phyloP scores from a whole-genome alignment of 805 yeast species.

The Candida hispaniensis region DNA sequence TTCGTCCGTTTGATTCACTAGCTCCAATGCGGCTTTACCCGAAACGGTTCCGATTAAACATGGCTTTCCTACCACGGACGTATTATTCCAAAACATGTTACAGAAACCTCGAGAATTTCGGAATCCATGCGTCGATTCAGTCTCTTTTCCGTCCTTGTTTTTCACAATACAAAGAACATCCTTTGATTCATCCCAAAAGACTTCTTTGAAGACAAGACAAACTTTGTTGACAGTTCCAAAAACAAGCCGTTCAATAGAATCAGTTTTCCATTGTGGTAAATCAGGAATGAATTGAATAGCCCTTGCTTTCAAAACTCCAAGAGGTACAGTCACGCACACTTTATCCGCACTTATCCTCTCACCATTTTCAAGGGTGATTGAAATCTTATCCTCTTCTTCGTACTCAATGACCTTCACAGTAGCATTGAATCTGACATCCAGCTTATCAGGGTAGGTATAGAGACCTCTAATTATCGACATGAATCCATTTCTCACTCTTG shows the following conservation, averaged over 20 bases:
- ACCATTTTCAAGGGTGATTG: constrained; percentile 31
- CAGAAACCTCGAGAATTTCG: constrained; percentile 29
- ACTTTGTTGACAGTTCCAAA: constrained; percentile 34
- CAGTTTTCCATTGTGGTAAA: constrained; percentile 33
- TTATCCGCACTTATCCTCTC: constrained; percentile 34
- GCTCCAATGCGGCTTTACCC: constrained; percentile 31
- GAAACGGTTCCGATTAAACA: constrained; percentile 32
- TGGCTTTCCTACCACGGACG: constrained; percentile 30
- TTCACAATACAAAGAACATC: constrained; percentile 28
- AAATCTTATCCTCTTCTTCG: constrained; percentile 26
- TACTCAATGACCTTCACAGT: constrained; percentile 32
- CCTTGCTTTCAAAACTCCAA: constrained; percentile 33
- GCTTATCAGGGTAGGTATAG: constrained; percentile 30
- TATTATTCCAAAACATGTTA: constrained; percentile 32
- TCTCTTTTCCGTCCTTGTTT: constrained; percentile 20
- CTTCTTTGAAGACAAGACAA: constrained; percentile 29
- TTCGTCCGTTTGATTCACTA: constrained; percentile 28
- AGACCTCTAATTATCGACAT: constrained; percentile 30
- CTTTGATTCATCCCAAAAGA: constrained; percentile 32
- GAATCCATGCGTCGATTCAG: constrained; percentile 21
- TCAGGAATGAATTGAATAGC: constrained; percentile 34
- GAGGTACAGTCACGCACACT: constrained; percentile 32
- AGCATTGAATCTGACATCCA: constrained; percentile 33
- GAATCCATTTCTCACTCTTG: constrained; percentile 32
- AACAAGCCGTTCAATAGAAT: constrained; percentile 32